Evolutionary conservation across 2,329 filamentous ascomycete species (phyloP).

Genomic region (Pochonia chlamydosporia): DNA sequence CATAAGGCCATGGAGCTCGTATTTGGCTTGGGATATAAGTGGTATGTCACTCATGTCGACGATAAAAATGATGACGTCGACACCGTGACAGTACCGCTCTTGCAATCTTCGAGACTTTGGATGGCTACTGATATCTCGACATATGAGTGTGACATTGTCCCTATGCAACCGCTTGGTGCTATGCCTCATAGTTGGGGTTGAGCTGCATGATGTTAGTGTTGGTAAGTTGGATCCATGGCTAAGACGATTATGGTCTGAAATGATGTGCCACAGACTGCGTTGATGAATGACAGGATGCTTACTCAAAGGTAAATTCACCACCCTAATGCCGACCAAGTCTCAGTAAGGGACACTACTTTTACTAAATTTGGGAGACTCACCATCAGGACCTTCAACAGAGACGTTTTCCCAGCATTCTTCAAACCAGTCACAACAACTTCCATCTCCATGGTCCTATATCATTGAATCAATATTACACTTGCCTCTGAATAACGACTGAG

Average conservation of each 20-base stretch:
- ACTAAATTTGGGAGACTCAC: slow-evolving; percentile 51
- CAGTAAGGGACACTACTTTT: no score
- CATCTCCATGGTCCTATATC: slow-evolving; percentile 98
- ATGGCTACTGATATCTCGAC: slow-evolving; percentile 97
- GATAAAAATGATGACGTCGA: slow-evolving; percentile 97
- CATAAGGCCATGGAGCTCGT: slow-evolving; percentile 87
- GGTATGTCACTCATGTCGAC: slow-evolving; percentile 88
- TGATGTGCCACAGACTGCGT: no score
- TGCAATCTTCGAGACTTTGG: slow-evolving; percentile 97
- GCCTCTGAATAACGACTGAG: no score
- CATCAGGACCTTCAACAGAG: slow-evolving; percentile 84
- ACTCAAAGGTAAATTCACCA: slow-evolving; percentile 98
- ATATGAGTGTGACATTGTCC: slow-evolving; percentile 96
- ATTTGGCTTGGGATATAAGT: slow-evolving; percentile 76
- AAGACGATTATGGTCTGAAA: slow-evolving; percentile 6
- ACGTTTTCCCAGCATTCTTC: slow-evolving; percentile 98
- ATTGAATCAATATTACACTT: no score
- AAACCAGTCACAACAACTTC: slow-evolving; percentile 98
- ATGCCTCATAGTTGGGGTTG: slow-evolving; percentile 96
- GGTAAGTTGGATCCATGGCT: slow-evolving; percentile 28
- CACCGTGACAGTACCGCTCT: slow-evolving; percentile 96
- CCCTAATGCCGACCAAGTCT: slow-evolving; percentile 55
- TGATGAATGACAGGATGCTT: no score
- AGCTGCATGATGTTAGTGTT: slow-evolving; percentile 70
- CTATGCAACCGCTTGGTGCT: slow-evolving; percentile 98